Conservation (phyloP, 495 filamentous ascomycete species). For the Podospora pseudocomata region DNA sequence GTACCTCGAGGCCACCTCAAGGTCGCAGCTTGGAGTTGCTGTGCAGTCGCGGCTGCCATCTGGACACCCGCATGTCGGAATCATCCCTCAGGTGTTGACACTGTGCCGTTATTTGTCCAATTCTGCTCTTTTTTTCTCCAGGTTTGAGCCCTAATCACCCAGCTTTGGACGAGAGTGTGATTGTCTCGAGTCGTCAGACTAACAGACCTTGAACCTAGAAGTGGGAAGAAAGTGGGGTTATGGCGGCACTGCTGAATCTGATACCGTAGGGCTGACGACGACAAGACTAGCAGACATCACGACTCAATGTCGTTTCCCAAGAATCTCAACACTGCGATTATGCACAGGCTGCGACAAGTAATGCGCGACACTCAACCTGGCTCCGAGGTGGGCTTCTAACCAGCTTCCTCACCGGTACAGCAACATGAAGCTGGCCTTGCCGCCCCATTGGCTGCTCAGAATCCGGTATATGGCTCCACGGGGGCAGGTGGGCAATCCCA, state of each 20-base stretch:
- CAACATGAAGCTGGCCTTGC: conserved; percentile 6
- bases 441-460: conserved; percentile 16
- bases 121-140: not conserved
- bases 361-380: not conserved
- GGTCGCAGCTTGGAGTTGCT: conserved; percentile 10
- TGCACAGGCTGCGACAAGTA: not conserved
- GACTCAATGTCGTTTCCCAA: not conserved
- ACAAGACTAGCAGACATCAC: not conserved
- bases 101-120: not conserved
- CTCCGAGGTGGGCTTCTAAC: conserved; percentile 7
- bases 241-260: not conserved
- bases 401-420: conserved; percentile 18
- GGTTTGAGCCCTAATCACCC: not conserved
- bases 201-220: not conserved
- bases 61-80: not conserved
- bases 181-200: not conserved
- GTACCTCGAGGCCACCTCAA: conserved; percentile 3
- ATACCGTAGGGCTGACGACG: conserved; percentile 1
- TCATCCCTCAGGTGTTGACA: not conserved
- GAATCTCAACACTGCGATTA: not conserved
- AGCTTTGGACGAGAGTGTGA: not conserved
- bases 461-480: conserved; percentile 25
- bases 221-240: not conserved
- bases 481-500: conserved; percentile 23
- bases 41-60: conserved; percentile 7